Percentiles rank a stretch among this genome's conserved stretches.
These are phyloP conservation scores for Lachancea cidri DNA, from an alignment of 805 yeast species.

Conservation along the genomic window DNA sequence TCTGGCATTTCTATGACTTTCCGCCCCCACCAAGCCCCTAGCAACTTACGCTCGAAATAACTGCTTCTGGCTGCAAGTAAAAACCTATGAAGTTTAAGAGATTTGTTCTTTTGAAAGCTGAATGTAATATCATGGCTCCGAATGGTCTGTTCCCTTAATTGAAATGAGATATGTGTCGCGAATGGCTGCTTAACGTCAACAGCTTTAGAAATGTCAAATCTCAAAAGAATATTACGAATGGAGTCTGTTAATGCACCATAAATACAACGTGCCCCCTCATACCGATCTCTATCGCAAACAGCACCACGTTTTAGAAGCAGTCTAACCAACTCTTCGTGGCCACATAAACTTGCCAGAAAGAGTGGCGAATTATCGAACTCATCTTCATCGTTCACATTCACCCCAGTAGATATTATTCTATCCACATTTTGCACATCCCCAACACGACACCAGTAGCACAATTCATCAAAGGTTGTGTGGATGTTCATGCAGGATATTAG, in stretches of 20 bases:
- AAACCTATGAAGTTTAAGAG: slow-evolving; percentile 37
- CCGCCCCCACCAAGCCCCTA: slow-evolving; percentile 21
- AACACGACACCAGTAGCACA: slow-evolving; percentile 60
- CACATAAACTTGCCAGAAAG: slow-evolving; percentile 69
- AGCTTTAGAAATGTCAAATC: slow-evolving; percentile 62
- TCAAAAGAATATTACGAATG: slow-evolving; percentile 52
- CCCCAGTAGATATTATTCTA: slow-evolving; percentile 47
- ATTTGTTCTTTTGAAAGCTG: slow-evolving; percentile 10
- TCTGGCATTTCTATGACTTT: slow-evolving; percentile 16
- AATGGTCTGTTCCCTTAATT: slow-evolving; percentile 17
- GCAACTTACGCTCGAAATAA: slow-evolving; percentile 26
- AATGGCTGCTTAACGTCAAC: slow-evolving; percentile 68
- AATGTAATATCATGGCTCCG: slow-evolving; percentile 27
- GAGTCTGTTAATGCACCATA: slow-evolving; percentile 72
- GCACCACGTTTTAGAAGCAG: slow-evolving; percentile 63
- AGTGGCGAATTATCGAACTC: slow-evolving; percentile 74
- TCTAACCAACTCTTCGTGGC: slow-evolving; percentile 61
- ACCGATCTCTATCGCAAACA: slow-evolving; percentile 73
- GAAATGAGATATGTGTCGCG: slow-evolving; percentile 58
- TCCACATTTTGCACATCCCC: slow-evolving; percentile 69
- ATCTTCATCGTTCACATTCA: slow-evolving; percentile 47
- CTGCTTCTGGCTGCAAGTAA: slow-evolving; percentile 37
- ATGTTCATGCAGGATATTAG: slow-evolving; percentile 4
- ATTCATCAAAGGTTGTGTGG: slow-evolving; percentile 37
- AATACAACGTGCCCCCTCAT: slow-evolving; percentile 71